A percentile compares a stretch with the other conserved stretches of the same genome.
These are phyloP conservation scores for Monosporozyma unispora DNA, from an alignment of 805 yeast species.

Conservation along the genomic window DNA sequence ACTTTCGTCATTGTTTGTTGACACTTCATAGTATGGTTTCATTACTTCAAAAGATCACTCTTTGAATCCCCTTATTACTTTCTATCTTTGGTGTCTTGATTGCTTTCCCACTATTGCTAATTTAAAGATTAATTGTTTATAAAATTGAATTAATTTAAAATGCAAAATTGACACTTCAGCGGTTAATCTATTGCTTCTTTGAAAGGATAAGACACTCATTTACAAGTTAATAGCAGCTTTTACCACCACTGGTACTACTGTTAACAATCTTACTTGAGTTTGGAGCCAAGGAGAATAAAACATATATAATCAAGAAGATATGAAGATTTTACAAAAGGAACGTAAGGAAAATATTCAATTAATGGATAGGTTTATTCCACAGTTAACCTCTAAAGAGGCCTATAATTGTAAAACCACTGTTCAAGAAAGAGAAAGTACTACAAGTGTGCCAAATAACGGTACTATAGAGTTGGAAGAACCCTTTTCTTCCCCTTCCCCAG, in stretches of 20 bases:
- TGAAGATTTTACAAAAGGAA: slow-evolving; percentile 9
- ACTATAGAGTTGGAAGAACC: slow-evolving; percentile 8
- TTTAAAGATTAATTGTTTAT: background rate
- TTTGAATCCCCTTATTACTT: too few species aligned
- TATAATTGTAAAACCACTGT: slow-evolving; percentile 8
- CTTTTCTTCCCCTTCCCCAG: slow-evolving; percentile 18
- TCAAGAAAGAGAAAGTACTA: background rate
- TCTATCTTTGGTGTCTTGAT: background rate
- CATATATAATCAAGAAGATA: background rate
- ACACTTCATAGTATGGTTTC: slow-evolving; percentile 41
- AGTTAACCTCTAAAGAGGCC: slow-evolving; percentile 23
- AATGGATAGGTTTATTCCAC: slow-evolving; percentile 36
- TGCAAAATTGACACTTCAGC: background rate
- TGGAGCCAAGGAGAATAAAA: background rate
- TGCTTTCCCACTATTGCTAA: background rate
- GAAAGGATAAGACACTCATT: background rate
- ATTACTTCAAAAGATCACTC: too few species aligned
- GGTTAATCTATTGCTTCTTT: background rate
- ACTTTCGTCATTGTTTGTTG: slow-evolving; percentile 83
- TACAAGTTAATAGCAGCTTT: too few species aligned
- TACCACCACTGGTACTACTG: too few species aligned
- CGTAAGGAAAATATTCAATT: slow-evolving; percentile 8
- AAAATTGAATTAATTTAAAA: background rate
- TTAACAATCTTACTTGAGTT: too few species aligned
- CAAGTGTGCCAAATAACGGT: too few species aligned